Conservation (phyloP, 805 yeast species). For the Saccharomycopsis malanga region DNA sequence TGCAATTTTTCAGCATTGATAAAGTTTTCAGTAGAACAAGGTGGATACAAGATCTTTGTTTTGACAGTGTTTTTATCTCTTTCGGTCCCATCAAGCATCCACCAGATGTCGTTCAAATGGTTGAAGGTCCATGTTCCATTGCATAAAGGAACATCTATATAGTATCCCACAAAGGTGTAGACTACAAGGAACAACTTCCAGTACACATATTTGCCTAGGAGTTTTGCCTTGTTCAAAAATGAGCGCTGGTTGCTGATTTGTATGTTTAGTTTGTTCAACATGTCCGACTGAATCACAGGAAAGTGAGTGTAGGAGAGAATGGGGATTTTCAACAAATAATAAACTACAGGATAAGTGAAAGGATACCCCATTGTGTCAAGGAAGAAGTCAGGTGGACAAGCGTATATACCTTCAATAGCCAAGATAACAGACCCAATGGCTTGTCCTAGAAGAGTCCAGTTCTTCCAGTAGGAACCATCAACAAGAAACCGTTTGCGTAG, state of each 20-base stretch:
- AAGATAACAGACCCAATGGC: slow-evolving; percentile 71
- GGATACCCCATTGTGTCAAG: slow-evolving; percentile 95
- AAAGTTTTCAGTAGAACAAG: slow-evolving; percentile 68
- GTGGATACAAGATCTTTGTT: slow-evolving; percentile 67
- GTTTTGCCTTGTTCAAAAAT: slow-evolving; percentile 10
- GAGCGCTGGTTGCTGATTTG: slow-evolving; percentile 1
- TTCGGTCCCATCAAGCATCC: slow-evolving; percentile 27
- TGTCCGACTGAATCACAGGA: slow-evolving; percentile 84
- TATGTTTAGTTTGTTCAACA: slow-evolving; percentile 57
- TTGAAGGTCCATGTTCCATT: slow-evolving; percentile 90
- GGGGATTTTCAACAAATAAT: slow-evolving; percentile 57
- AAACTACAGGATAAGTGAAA: slow-evolving; percentile 66
- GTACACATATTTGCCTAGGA: slow-evolving; percentile 45
- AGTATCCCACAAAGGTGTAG: slow-evolving; percentile 62
- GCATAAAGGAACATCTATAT: slow-evolving; percentile 57
- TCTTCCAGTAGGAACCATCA: slow-evolving; percentile 67
- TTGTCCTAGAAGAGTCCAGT: slow-evolving; percentile 80
- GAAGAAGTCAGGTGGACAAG: slow-evolving; percentile 80
- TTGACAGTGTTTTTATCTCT: slow-evolving; percentile 26
- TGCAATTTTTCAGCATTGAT: slow-evolving; percentile 25
- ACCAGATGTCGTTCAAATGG: slow-evolving; percentile 67
- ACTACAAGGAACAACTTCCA: slow-evolving; percentile 62
- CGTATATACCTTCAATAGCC: slow-evolving; percentile 60
- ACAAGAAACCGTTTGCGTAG: slow-evolving; percentile 52
- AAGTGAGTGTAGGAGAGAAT: slow-evolving; percentile 87